These are phyloP conservation scores for Antarctomyces pellizariae DNA, from an alignment of 495 filamentous ascomycete species.

Conservation along the genomic window DNA sequence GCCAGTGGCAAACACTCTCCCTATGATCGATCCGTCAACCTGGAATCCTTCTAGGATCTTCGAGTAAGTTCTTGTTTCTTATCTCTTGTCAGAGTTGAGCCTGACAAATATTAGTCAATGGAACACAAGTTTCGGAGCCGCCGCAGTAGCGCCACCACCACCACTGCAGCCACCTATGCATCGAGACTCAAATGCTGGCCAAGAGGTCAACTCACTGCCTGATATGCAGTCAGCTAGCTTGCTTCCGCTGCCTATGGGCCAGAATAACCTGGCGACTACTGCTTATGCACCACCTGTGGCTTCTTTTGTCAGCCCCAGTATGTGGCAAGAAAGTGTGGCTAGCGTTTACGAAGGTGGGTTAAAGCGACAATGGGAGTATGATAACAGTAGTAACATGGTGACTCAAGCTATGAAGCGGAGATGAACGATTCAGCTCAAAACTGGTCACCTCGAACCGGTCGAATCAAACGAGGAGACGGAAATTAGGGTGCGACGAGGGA, in stretches of 20 bases:
- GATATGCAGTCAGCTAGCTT: conserved; percentile 16
- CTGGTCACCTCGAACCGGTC: too few relatives aligned
- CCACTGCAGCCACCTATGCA: conserved; percentile 11
- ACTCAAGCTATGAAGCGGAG: conserved; percentile 7
- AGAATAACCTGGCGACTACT: conserved; percentile 26
- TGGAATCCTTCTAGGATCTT: conserved; percentile 93
- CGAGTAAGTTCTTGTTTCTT: conserved; percentile 37
- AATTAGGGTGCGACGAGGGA: too few relatives aligned
- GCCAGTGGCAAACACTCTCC: conserved; percentile 23
- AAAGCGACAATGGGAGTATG: conserved; percentile 52
- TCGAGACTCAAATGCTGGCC: conserved; percentile 21
- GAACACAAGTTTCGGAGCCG: conserved; percentile 69
- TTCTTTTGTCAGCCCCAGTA: conserved; percentile 68
- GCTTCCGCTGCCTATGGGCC: conserved; percentile 5
- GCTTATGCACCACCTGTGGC: conserved; percentile 23
- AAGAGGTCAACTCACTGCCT: conserved; percentile 25
- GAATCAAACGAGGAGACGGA: too few relatives aligned
- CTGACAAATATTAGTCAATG: conserved; percentile 42
- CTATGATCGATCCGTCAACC: conserved; percentile 40
- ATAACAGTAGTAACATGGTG: conserved; percentile 4
- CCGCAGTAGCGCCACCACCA: conserved; percentile 15
- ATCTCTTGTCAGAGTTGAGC: conserved; percentile 1
- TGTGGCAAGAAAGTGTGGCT: conserved; percentile 93
- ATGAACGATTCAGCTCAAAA: too few relatives aligned
- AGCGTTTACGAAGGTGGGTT: conserved; percentile 61